Percentiles rank a stretch among this genome's conserved stretches.
Conservation (phyloP, 305 asterid species). For the Nicotiana rustica region DNA sequence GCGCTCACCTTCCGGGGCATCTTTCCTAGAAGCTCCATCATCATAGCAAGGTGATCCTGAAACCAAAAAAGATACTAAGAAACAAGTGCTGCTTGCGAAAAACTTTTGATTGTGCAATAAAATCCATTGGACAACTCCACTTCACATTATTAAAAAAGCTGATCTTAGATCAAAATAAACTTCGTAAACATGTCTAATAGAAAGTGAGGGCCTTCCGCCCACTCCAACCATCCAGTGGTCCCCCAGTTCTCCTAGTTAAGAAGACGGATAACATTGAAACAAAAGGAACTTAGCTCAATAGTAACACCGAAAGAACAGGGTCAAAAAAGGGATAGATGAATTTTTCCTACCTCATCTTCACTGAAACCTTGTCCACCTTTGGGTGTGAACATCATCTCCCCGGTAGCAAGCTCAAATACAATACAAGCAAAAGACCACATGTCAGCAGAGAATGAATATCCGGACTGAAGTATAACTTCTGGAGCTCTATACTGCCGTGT, state of each 20-base stretch:
- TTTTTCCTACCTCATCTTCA: slow-evolving; percentile 83
- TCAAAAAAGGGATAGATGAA: slow-evolving; percentile 28
- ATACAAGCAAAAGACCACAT: slow-evolving; percentile 99
- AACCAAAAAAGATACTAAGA: slow-evolving; percentile 4
- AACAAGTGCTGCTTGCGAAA: slow-evolving; percentile 1
- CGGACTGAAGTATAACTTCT: slow-evolving; percentile 82
- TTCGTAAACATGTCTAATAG: background rate
- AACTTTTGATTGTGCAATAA: background rate
- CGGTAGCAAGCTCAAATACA: slow-evolving; percentile 95
- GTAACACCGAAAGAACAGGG: background rate
- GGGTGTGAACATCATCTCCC: slow-evolving; percentile 96
- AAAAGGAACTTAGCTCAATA: slow-evolving; percentile 6
- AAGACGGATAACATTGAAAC: slow-evolving; percentile 7
- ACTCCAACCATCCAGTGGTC: slow-evolving; percentile 1
- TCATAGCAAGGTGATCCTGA: slow-evolving; percentile 95
- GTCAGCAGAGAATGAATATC: slow-evolving; percentile 87
- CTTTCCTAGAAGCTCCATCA: slow-evolving; percentile 98
- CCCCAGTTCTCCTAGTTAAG: slow-evolving; percentile 19
- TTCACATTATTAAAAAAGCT: background rate
- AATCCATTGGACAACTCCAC: background rate
- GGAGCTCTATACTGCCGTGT: slow-evolving; percentile 97
- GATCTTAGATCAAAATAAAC: slow-evolving; percentile 16
- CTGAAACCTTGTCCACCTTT: slow-evolving; percentile 86
- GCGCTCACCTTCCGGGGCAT: slow-evolving; percentile 79
- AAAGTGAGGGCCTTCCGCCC: slow-evolving; percentile 9